Evolutionary conservation across 202 grass and related monocot genomes (phyloP), one percentile per base, ranked within the genome.

Genomic region (Zizania palustris): DNA sequence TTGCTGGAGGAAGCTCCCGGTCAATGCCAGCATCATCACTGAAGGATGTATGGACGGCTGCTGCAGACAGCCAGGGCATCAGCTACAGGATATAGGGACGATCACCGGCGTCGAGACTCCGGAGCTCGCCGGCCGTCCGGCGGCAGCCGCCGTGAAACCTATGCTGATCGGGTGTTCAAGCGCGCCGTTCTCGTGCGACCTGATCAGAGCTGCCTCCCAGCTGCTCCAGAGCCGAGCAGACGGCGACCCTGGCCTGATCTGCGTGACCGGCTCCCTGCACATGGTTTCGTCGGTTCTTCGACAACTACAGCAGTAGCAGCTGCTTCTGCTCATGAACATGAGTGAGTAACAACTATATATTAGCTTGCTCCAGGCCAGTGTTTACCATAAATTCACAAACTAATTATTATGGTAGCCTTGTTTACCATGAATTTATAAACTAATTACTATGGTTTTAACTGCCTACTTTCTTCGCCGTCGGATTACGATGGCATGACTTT

Each of bases 181-280:
- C 46, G 51, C 7, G 16, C 48, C 76, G 0, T 80, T 92, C 54
- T 80, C 60, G 0, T 6, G 19, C 19, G 61, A 83, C 64, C 64
- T 81, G 58, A 85, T 90, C 16, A 73, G 66, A 68, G 75, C 45
- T 2, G 86, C 87, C 41, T 76, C 65, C 4, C 36, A 49, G 20
- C 45, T 97, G 16, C 63, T 97, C 20, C 74, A 77, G 65, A 76
- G 16, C 16, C 79, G 68, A 74, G 60, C 57, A 10, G 50, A 5
- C 38, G 20, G 75, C n/a, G 38, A 57, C 35, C 59, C 38, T 0
- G 74, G 83, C 22, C 77, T 98, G 45, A 28, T 97, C 75, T 93
- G 89, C 76, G 83, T 90, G 11, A 92, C 91, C 1, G 94, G 94
- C 34, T 97, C 94, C 1, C 56, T 97, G 45, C 91, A 97, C 55